These are phyloP conservation scores for Bryum argenteum DNA, from an alignment of 225 moss, liverwort and hornwort species.

Conservation along the genomic window DNA sequence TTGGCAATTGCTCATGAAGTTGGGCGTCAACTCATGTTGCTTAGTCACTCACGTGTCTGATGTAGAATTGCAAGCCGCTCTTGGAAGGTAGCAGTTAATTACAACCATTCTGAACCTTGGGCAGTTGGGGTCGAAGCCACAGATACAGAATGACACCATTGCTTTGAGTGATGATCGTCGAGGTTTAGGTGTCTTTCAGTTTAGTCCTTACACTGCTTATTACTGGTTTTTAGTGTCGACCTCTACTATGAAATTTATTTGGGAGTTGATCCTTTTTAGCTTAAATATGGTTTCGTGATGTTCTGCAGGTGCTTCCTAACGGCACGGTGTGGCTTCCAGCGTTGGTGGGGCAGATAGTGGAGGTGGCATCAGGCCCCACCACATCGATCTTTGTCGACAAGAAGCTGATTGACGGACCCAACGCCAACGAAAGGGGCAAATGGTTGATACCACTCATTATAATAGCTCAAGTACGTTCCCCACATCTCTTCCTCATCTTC, in stretches of 20 bases:
- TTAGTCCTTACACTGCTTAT: not conserved
- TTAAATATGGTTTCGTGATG: constrained; percentile 16
- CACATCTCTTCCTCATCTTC: not conserved
- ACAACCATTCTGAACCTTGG: too few relatives aligned
- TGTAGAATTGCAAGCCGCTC: too few relatives aligned
- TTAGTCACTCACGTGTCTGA: not conserved
- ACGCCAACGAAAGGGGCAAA: constrained; percentile 91
- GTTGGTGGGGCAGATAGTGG: constrained; percentile 86
- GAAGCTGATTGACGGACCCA: constrained; percentile 96
- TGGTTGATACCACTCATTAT: constrained; percentile 92
- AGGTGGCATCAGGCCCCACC: constrained; percentile 68
- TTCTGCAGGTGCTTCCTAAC: constrained; percentile 81
- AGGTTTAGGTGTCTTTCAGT: not conserved
- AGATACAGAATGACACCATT: not conserved
- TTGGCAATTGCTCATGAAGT: not conserved
- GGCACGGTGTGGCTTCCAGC: constrained; percentile 82
- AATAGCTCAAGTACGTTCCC: constrained; percentile 66
- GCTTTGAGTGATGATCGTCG: not conserved
- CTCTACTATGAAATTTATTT: not conserved
- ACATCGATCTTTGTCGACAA: constrained; percentile 79
- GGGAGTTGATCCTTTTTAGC: not conserved
- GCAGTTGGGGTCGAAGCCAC: not conserved
- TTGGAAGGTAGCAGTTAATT: too few relatives aligned
- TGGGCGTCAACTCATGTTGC: not conserved
- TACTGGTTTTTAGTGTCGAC: not conserved